These are phyloP conservation scores for Leucosporidium scottii DNA, from an alignment of 768 basidiomycete genomes.

Conservation along the genomic window DNA sequence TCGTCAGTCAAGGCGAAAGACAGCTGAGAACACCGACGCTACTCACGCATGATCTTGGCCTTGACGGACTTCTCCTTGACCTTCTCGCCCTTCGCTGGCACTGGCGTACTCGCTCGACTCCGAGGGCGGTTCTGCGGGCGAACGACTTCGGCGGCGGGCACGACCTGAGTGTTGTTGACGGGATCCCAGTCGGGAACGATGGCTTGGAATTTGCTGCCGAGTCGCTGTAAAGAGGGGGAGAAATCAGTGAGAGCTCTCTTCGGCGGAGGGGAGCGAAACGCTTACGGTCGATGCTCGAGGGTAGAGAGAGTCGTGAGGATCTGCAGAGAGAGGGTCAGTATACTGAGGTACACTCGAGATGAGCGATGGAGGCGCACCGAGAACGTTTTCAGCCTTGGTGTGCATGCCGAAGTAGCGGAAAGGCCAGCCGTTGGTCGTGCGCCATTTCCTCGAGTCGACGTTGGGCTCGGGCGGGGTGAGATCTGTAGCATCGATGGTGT, in stretches of 20 bases:
- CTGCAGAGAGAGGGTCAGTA: conserved; percentile 44
- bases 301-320: conserved; percentile 94
- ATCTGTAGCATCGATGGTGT: background rate
- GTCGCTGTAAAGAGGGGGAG: conserved; percentile 12
- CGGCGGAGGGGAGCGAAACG: background rate
- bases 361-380: conserved; percentile 14
- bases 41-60: background rate
- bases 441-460: conserved; percentile 44
- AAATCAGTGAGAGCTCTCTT: no score
- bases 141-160: conserved; percentile 5
- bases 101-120: background rate
- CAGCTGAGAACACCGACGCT: background rate
- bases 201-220: conserved; percentile 34
- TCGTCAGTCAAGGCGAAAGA: background rate
- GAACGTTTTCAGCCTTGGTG: conserved; percentile 25
- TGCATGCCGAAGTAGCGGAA: conserved; percentile 72
- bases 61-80: background rate
- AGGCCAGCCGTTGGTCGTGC: conserved; percentile 77
- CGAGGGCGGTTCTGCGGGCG: background rate
- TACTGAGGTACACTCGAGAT: background rate
- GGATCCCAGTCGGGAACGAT: conserved; percentile 30
- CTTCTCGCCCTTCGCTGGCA: conserved; percentile 4
- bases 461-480: conserved; percentile 1
- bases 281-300: conserved; percentile 70
- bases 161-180: no score